phyloP scores from a whole-genome alignment of 2,329 filamentous ascomycete genomes.

The Ustilaginoidea virens region DNA sequence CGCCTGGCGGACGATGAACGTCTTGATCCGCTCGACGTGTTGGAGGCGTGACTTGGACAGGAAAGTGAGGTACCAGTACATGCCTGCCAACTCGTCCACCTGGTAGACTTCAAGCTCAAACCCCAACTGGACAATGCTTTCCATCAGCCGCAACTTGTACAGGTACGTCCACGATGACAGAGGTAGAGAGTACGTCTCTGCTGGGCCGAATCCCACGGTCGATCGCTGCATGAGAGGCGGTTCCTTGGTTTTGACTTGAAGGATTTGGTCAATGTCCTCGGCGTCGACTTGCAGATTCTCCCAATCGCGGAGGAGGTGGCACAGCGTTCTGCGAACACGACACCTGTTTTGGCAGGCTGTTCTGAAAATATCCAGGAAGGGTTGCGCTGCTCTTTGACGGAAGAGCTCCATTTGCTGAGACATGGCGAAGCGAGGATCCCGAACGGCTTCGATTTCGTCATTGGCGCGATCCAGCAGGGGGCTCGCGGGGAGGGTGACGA shows the following conservation, averaged over 20 bases:
- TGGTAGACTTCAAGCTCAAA: slow-evolving; percentile 91
- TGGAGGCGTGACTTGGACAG: slow-evolving; percentile 51
- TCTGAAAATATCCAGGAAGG: slow-evolving; percentile 71
- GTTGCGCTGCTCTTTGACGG: slow-evolving; percentile 43
- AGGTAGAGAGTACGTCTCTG: slow-evolving; percentile 49
- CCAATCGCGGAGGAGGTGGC: slow-evolving; percentile 70
- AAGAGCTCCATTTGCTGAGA: slow-evolving; percentile 59
- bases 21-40: slow-evolving; percentile 59
- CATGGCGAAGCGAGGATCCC: slow-evolving; percentile 59
- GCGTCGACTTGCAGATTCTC: slow-evolving; percentile 71
- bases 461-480: slow-evolving; percentile 57
- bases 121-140: slow-evolving; percentile 76
- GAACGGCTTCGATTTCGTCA: slow-evolving; percentile 59
- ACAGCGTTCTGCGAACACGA: slow-evolving; percentile 76
- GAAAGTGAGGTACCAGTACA: slow-evolving; percentile 84
- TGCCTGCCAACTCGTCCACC: slow-evolving; percentile 64
- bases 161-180: slow-evolving; percentile 81
- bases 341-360: slow-evolving; percentile 83
- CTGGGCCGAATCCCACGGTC: slow-evolving; percentile 18
- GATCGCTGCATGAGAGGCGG: slow-evolving; percentile 36
- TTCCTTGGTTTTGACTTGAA: slow-evolving; percentile 47
- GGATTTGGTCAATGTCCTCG: slow-evolving; percentile 56
- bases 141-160: slow-evolving; percentile 79
- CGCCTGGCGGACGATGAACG: slow-evolving; percentile 36
- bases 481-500: slow-evolving; percentile 58